Conservation (phyloP, 2,329 filamentous ascomycete genomes). For the Colletotrichum sp. region DNA sequence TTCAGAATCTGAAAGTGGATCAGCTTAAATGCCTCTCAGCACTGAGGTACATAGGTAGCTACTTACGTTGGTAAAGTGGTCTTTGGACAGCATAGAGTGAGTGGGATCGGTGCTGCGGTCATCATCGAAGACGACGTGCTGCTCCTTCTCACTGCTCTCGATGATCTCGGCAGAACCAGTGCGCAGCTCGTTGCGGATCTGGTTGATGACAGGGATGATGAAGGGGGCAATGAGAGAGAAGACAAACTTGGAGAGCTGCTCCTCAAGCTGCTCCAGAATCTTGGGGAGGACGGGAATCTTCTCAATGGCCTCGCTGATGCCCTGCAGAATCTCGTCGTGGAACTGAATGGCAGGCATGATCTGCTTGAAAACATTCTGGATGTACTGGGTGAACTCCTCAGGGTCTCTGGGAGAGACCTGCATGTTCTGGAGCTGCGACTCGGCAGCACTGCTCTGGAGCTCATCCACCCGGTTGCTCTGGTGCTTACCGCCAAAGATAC, state of each 20-base stretch:
- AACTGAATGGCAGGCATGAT: conserved; percentile 91
- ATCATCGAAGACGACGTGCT: conserved; percentile 85
- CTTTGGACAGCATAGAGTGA: conserved; percentile 95
- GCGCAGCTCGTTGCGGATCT: conserved; percentile 86
- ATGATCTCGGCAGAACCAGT: conserved; percentile 90
- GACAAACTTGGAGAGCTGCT: conserved; percentile 87
- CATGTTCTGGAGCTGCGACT: conserved; percentile 77
- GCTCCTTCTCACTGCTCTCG: conserved; percentile 80
- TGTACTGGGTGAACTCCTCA: conserved; percentile 82
- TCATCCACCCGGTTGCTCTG: conserved; percentile 79
- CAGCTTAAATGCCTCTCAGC: not conserved
- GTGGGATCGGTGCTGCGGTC: conserved; percentile 81
- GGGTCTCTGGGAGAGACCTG: conserved; percentile 78
- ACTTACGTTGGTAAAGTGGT: conserved; percentile 85
- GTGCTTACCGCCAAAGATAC: conserved; percentile 77
- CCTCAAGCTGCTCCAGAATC: conserved; percentile 83
- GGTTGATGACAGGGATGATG: conserved; percentile 81
- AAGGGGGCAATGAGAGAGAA: conserved; percentile 92
- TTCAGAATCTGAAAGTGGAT: conserved; percentile 67
- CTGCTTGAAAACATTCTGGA: conserved; percentile 75
- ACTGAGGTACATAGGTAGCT: not conserved
- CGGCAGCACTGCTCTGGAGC: conserved; percentile 76
- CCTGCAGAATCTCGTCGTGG: conserved; percentile 86
- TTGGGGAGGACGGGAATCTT: conserved; percentile 86
- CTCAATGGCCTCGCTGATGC: conserved; percentile 78